Evolutionary conservation across 2,329 filamentous ascomycete genomes (phyloP).

Genomic region (Clarireedia homoeocarpa): DNA sequence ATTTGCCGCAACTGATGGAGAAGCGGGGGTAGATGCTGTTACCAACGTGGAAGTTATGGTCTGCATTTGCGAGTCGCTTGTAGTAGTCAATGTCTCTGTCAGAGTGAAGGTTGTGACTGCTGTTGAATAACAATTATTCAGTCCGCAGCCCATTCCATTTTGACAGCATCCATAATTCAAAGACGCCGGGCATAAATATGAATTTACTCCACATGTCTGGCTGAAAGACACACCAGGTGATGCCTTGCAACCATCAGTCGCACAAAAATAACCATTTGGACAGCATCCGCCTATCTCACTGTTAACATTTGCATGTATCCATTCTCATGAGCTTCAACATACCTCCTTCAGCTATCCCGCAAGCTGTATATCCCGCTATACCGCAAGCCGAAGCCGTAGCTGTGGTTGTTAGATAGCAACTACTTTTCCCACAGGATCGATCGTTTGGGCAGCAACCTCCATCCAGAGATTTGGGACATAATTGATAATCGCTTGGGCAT

Average conservation of each 20-base stretch:
- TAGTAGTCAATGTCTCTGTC: conserved; percentile 39
- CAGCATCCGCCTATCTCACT: conserved; percentile 25
- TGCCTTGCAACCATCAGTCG: conserved; percentile 35
- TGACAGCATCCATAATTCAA: conserved; percentile 47
- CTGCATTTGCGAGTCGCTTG: conserved; percentile 32
- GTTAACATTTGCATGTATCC: neutral
- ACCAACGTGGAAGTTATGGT: conserved; percentile 34
- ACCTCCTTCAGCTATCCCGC: conserved; percentile 25
- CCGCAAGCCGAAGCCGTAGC: conserved; percentile 22
- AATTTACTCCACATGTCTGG: conserved; percentile 37
- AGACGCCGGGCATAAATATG: conserved; percentile 42
- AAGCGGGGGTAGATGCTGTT: conserved; percentile 32
- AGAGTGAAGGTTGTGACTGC: conserved; percentile 38
- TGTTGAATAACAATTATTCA: conserved; percentile 40
- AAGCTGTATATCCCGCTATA: conserved; percentile 19
- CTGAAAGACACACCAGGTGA: conserved; percentile 36
- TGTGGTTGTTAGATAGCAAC: conserved; percentile 33
- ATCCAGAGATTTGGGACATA: conserved; percentile 24
- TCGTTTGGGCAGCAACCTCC: conserved; percentile 33
- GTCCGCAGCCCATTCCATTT: conserved; percentile 41
- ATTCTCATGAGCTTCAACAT: conserved; percentile 12
- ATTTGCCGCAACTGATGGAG: conserved; percentile 15
- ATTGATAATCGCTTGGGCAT: conserved; percentile 21
- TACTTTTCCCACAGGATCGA: conserved; percentile 39
- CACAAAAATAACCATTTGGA: conserved; percentile 41